phyloP scores from a whole-genome alignment of 2,329 filamentous ascomycete genomes.

The Colletotrichum tofieldiae region DNA sequence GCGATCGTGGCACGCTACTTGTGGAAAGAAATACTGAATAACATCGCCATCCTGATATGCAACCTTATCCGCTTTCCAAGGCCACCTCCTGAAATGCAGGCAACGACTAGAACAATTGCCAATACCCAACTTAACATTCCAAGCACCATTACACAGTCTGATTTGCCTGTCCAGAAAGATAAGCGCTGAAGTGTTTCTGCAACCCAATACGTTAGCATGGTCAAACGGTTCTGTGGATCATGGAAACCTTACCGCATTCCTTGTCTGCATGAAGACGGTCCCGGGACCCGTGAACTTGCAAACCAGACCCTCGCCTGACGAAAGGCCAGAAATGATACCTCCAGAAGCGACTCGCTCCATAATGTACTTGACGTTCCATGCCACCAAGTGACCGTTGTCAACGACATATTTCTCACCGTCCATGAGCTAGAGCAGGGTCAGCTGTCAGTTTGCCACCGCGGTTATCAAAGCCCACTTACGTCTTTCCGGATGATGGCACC shows the following conservation, averaged over 20 bases:
- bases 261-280: constrained; percentile 92
- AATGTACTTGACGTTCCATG: constrained; percentile 96
- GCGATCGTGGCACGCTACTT: constrained; percentile 18
- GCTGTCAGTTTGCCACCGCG: constrained; percentile 6
- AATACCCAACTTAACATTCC: too few species aligned
- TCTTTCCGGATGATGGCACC: constrained; percentile 97
- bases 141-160: constrained; percentile 47
- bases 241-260: constrained; percentile 77
- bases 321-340: constrained; percentile 90
- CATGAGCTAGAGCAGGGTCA: constrained; percentile 57
- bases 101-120: not conserved
- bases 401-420: constrained; percentile 91
- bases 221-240: not conserved
- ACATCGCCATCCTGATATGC: not conserved
- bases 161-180: constrained; percentile 64
- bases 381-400: constrained; percentile 93
- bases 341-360: constrained; percentile 92
- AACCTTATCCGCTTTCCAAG: not conserved
- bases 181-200: constrained; percentile 68
- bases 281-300: constrained; percentile 96
- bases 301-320: constrained; percentile 88
- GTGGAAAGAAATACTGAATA: not conserved
- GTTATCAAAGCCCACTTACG: constrained; percentile 66
- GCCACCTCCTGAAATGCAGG: not conserved
- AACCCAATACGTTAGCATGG: not conserved